These are phyloP conservation scores for Candida labiduridarum DNA, from an alignment of 1,139 yeast species.

Conservation along the genomic window DNA sequence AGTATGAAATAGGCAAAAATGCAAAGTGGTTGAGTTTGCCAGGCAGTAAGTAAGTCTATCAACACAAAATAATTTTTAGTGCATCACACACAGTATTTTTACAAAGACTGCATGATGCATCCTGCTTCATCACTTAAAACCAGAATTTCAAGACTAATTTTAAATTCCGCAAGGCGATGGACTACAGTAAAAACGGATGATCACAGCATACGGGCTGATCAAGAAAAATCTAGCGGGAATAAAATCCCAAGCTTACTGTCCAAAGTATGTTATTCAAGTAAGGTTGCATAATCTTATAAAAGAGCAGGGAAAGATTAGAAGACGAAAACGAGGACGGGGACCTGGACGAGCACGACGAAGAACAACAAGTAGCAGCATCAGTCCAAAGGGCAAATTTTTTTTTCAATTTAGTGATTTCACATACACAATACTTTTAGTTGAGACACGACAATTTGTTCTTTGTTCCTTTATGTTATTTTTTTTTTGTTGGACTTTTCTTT, in stretches of 20 bases:
- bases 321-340: no score
- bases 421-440: neutral
- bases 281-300: constrained; percentile 1
- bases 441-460: neutral
- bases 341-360: neutral
- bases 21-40: no score
- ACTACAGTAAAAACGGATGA: neutral
- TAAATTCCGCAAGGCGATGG: constrained; percentile 1
- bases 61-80: neutral
- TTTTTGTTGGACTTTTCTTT: neutral
- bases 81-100: neutral
- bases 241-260: neutral
- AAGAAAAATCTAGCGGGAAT: neutral
- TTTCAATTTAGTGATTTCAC: neutral
- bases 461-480: neutral
- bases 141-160: constrained; percentile 2
- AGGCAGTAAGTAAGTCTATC: neutral
- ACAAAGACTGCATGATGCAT: constrained; percentile 1
- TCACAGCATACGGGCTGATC: neutral
- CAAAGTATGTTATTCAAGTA: neutral
- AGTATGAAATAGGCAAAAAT: constrained; percentile 1
- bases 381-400: neutral
- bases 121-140: neutral
- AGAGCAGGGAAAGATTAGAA: neutral
- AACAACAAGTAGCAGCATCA: neutral